Percentiles rank a stretch among this genome's conserved stretches.
These are phyloP conservation scores for Centrapalus pauciflorus DNA, from an alignment of 129 eudicot genomes.

Conservation along the genomic window DNA sequence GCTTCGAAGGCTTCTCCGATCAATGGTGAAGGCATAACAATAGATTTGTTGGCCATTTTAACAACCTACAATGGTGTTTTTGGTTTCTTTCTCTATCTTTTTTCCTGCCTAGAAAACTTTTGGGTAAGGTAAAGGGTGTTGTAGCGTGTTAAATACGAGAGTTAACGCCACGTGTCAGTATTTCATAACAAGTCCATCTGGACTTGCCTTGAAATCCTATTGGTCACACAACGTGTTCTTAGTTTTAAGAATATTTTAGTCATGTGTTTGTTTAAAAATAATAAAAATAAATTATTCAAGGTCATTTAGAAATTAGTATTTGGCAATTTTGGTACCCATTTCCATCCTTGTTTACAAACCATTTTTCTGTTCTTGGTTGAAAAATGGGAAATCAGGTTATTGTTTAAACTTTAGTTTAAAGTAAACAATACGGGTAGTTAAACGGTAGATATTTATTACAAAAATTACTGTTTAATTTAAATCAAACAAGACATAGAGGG, in stretches of 20 bases:
- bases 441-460: too few relatives aligned
- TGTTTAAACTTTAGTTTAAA: too few relatives aligned
- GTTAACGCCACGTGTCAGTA: constrained; percentile 23
- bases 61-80: neutral
- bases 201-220: constrained; percentile 12
- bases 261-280: neutral
- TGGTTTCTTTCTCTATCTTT: neutral
- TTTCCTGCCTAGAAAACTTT: neutral
- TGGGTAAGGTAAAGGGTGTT: constrained; percentile 9
- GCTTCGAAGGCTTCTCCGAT: constrained; percentile 26
- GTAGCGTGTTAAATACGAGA: constrained; percentile 27
- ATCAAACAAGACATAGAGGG: too few relatives aligned
- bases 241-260: neutral
- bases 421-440: too few relatives aligned
- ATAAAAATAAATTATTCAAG: neutral
- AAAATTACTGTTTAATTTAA: too few relatives aligned
- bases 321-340: too few relatives aligned
- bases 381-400: too few relatives aligned
- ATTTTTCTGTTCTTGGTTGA: too few relatives aligned
- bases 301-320: too few relatives aligned
- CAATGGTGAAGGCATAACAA: constrained; percentile 17
- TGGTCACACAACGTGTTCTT: constrained; percentile 23
- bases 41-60: constrained; percentile 30
- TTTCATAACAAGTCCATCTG: constrained; percentile 12
- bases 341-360: too few relatives aligned